A percentile compares a stretch with the other conserved stretches of the same genome.
Evolutionary conservation across 768 basidiomycete genomes (phyloP).

Genomic region (Pleurotus ostreatus): DNA sequence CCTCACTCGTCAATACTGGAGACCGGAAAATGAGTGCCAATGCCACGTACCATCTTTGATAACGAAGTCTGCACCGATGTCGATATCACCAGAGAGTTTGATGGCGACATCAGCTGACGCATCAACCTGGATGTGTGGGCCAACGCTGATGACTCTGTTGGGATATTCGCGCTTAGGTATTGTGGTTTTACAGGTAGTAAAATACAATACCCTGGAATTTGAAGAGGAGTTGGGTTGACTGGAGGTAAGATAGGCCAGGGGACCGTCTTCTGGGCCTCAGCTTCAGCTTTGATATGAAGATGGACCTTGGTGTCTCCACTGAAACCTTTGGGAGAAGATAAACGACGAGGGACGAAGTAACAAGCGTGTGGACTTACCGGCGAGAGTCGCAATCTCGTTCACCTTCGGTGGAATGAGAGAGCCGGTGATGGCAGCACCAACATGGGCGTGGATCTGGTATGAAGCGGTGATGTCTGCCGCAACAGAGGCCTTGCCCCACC

Average conservation of each 20-base stretch:
- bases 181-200: too few species aligned
- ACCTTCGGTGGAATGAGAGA: not conserved
- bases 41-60: not conserved
- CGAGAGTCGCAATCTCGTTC: not conserved
- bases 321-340: not conserved
- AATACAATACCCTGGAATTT: not conserved
- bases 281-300: not conserved
- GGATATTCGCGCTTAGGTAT: not conserved
- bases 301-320: not conserved
- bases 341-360: not conserved
- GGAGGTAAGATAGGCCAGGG: not conserved
- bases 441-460: not conserved
- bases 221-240: slow-evolving; percentile 3
- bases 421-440: slow-evolving; percentile 1
- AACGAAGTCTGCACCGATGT: not conserved
- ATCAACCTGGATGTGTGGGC: not conserved
- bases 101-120: not conserved
- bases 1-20: not conserved
- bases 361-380: not conserved
- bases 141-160: slow-evolving; percentile 1
- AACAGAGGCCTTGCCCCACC: slow-evolving; percentile 1
- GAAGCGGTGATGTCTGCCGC: not conserved
- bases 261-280: not conserved
- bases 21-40: not conserved
- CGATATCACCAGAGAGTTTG: not conserved